Conservation (phyloP, 495 filamentous ascomycete species). For the Trichoderma reesei region DNA sequence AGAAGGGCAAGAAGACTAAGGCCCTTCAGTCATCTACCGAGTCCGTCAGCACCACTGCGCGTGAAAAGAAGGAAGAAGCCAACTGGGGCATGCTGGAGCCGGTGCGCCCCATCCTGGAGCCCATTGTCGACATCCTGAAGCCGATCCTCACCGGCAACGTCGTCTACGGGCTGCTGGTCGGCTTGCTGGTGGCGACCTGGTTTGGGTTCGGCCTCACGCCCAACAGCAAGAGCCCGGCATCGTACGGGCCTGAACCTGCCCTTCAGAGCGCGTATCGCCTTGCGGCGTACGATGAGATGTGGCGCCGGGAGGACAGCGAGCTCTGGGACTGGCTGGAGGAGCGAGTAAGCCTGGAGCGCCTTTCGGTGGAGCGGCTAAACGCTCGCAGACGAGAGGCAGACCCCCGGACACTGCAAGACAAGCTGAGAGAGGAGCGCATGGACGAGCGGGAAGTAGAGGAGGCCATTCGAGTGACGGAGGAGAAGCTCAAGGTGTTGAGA, state of each 20-base stretch:
- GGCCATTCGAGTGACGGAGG: slow-evolving; percentile 77
- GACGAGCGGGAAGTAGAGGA: slow-evolving; percentile 71
- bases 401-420: slow-evolving; percentile 40
- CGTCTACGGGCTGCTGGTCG: slow-evolving; percentile 49
- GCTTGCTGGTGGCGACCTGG: slow-evolving; percentile 47
- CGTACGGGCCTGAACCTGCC: slow-evolving; percentile 25
- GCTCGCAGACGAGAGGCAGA: slow-evolving; percentile 32
- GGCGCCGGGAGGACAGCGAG: slow-evolving; percentile 80
- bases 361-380: slow-evolving; percentile 34
- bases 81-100: slow-evolving; percentile 81
- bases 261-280: slow-evolving; percentile 48
- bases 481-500: slow-evolving; percentile 67
- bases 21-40: slow-evolving; percentile 28
- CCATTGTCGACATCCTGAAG: slow-evolving; percentile 57
- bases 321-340: slow-evolving; percentile 97
- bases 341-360: slow-evolving; percentile 63
- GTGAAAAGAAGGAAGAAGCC: slow-evolving; percentile 27
- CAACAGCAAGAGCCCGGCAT: slow-evolving; percentile 23
- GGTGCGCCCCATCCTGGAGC: slow-evolving; percentile 56
- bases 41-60: slow-evolving; percentile 34
- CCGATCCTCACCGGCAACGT: slow-evolving; percentile 65
- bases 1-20: slow-evolving; percentile 51
- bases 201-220: slow-evolving; percentile 38
- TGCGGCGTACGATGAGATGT: slow-evolving; percentile 88
- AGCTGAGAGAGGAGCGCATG: slow-evolving; percentile 60